Percentiles rank a stretch among this genome's conserved stretches.
These are phyloP conservation scores for Silene uniflora DNA, from an alignment of 148 eudicot species.

Conservation along the genomic window DNA sequence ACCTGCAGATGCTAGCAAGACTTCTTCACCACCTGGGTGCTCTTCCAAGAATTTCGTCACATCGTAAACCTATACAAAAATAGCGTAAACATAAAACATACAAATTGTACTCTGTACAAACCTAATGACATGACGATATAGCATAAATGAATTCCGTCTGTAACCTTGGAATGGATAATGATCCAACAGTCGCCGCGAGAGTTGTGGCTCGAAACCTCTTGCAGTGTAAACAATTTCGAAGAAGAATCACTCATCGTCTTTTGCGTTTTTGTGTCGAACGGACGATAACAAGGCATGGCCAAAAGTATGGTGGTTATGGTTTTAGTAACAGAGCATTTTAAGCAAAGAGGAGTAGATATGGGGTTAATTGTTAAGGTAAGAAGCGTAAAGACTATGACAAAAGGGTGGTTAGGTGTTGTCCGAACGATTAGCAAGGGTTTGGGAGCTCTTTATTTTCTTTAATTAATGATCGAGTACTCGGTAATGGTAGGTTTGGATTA, in stretches of 20 bases:
- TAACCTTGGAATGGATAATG: constrained; percentile 13
- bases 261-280: neutral
- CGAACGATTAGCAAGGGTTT: neutral
- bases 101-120: neutral
- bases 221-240: neutral
- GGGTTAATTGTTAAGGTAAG: neutral
- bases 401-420: constrained; percentile 2
- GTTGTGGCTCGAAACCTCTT: constrained; percentile 11
- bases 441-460: too few relatives aligned
- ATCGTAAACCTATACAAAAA: constrained; percentile 35
- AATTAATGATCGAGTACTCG: too few relatives aligned
- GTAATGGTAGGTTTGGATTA: too few relatives aligned
- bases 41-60: constrained; percentile 49
- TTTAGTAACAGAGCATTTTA: neutral
- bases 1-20: constrained; percentile 45
- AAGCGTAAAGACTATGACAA: neutral
- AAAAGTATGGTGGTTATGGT: neutral
- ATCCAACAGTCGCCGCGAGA: constrained; percentile 7
- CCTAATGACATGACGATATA: neutral
- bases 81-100: neutral
- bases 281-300: neutral
- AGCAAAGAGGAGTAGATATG: neutral
- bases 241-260: constrained; percentile 1
- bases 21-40: constrained; percentile 58
- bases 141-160: too few relatives aligned